These are phyloP conservation scores for Periconia digitata DNA, from an alignment of 2,329 filamentous ascomycete species.

Conservation along the genomic window DNA sequence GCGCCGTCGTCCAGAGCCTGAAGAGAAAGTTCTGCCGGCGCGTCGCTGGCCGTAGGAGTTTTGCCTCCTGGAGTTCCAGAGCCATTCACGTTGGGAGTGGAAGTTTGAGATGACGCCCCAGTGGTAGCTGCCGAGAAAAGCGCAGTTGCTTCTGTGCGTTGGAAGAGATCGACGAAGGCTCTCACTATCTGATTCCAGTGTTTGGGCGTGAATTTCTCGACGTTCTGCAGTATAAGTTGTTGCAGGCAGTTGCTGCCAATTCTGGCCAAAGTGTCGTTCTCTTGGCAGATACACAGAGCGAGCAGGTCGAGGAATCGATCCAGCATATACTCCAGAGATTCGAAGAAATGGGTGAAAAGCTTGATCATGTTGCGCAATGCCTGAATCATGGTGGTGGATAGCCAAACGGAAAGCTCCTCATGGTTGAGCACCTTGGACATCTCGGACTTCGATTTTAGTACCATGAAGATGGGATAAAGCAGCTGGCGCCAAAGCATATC, in stretches of 20 bases:
- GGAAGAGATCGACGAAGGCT: slow-evolving; percentile 94
- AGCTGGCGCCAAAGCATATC: slow-evolving; percentile 97
- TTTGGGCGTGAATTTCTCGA: slow-evolving; percentile 80
- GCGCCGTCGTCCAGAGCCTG: slow-evolving; percentile 31
- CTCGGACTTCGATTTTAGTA: slow-evolving; percentile 91
- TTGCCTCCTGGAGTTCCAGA: slow-evolving; percentile 50
- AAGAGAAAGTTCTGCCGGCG: slow-evolving; percentile 38
- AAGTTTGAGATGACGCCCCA: slow-evolving; percentile 37
- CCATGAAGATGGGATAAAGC: slow-evolving; percentile 97
- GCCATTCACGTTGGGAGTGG: slow-evolving; percentile 22
- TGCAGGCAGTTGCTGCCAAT: slow-evolving; percentile 99
- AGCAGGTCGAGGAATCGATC: slow-evolving; percentile 95
- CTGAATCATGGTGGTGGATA: slow-evolving; percentile 99
- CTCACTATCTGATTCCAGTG: slow-evolving; percentile 96
- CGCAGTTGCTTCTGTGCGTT: slow-evolving; percentile 90
- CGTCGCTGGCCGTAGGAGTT: slow-evolving; percentile 28
- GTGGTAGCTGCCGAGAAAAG: slow-evolving; percentile 81
- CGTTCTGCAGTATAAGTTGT: slow-evolving; percentile 94
- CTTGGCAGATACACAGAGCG: slow-evolving; percentile 95
- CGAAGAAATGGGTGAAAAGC: slow-evolving; percentile 98
- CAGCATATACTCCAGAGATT: slow-evolving; percentile 94
- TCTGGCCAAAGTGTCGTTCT: slow-evolving; percentile 96
- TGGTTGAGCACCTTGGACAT: slow-evolving; percentile 95
- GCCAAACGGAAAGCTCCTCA: slow-evolving; percentile 96
- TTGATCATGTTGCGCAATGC: slow-evolving; percentile 98